These are phyloP conservation scores for Fusarium sp. DNA, from an alignment of 2,329 filamentous ascomycete species.

Conservation along the genomic window DNA sequence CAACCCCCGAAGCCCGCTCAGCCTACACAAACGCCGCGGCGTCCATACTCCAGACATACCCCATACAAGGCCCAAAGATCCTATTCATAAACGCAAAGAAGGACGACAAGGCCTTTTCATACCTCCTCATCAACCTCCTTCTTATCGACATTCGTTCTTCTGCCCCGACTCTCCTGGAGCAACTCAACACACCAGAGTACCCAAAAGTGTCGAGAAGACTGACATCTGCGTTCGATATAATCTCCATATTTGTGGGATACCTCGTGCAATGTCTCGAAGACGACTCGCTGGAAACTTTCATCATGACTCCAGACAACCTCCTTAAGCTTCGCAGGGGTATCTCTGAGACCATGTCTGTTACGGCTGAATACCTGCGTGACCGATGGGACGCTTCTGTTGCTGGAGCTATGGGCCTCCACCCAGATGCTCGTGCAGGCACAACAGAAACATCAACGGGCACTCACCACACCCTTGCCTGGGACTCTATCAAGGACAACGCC, in stretches of 20 bases:
- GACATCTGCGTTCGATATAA: constrained; percentile 71
- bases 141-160: constrained; percentile 75
- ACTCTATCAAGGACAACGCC: constrained; percentile 62
- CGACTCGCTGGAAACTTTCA: constrained; percentile 53
- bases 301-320: constrained; percentile 69
- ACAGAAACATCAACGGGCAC: constrained; percentile 60
- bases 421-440: constrained; percentile 61
- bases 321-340: constrained; percentile 71
- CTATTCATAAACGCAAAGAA: constrained; percentile 64
- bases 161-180: constrained; percentile 68
- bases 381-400: constrained; percentile 76
- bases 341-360: constrained; percentile 72
- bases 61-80: constrained; percentile 56
- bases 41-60: constrained; percentile 68
- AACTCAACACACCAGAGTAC: constrained; percentile 69
- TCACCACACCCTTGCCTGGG: constrained; percentile 68
- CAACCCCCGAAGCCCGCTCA: constrained; percentile 65
- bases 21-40: constrained; percentile 71
- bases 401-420: constrained; percentile 71
- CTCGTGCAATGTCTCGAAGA: constrained; percentile 68
- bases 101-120: constrained; percentile 67
- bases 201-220: constrained; percentile 64
- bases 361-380: constrained; percentile 75
- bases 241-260: constrained; percentile 70
- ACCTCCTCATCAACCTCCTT: constrained; percentile 73